Percentiles rank a stretch among this genome's conserved stretches.
phyloP scores from a whole-genome alignment of 805 yeast genomes.

The Phaffomyces thermotolerans region DNA sequence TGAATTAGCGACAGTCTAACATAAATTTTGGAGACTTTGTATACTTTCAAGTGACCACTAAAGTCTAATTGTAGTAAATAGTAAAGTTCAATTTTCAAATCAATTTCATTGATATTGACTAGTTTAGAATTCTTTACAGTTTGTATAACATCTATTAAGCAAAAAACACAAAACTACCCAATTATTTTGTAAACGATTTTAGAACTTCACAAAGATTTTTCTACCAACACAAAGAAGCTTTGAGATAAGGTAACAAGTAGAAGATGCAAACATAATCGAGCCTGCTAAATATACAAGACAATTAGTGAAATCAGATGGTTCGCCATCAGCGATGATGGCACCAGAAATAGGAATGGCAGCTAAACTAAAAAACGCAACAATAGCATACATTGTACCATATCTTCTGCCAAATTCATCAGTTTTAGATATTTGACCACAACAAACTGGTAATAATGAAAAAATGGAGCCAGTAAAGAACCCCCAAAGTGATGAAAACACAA shows the following conservation, averaged over 20 bases:
- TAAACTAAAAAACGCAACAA: conserved; percentile 48
- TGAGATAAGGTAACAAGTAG: conserved; percentile 35
- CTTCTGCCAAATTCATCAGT: conserved; percentile 47
- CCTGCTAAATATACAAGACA: conserved; percentile 28
- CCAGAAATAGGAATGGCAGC: conserved; percentile 45
- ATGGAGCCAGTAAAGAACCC: conserved; percentile 51
- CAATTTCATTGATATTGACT: no score
- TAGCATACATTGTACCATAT: conserved; percentile 50
- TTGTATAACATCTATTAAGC: no score
- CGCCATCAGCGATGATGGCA: conserved; percentile 36
- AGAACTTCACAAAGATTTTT: not conserved
- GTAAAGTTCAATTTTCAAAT: no score
- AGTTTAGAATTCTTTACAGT: no score
- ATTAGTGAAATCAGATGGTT: conserved; percentile 27
- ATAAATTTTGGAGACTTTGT: no score
- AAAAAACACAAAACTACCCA: no score
- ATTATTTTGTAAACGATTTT: no score
- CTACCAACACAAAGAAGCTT: conserved; percentile 19
- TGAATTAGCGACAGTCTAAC: no score
- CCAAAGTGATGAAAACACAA: conserved; percentile 39
- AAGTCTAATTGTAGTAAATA: no score
- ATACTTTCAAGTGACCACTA: no score
- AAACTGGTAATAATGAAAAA: conserved; percentile 48
- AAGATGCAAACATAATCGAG: conserved; percentile 31
- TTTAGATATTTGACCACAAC: conserved; percentile 51